These are phyloP conservation scores for Parafenestella ontariensis DNA, from an alignment of 2,329 filamentous ascomycete genomes.

Conservation along the genomic window DNA sequence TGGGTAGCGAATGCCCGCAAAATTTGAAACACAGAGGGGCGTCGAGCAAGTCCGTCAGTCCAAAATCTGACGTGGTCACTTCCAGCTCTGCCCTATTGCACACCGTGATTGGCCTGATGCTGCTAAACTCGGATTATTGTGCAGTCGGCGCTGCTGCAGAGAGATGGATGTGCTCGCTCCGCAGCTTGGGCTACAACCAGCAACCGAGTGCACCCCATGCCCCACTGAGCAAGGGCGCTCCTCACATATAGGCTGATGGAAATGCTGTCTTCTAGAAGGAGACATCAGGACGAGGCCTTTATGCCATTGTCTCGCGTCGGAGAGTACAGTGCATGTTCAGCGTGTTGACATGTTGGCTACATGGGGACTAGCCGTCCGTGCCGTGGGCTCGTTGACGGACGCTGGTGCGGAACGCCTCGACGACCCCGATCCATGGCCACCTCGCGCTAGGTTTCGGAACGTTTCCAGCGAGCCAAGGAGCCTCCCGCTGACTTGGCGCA, in stretches of 20 bases:
- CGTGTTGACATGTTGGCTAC: constrained; percentile 6
- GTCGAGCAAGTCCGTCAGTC: constrained; percentile 27
- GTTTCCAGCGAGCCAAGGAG: constrained; percentile 12
- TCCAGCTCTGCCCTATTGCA: constrained; percentile 6
- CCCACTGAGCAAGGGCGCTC: neutral
- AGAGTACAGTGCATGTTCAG: constrained; percentile 3
- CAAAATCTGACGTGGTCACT: constrained; percentile 41
- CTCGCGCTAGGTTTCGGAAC: constrained; percentile 39
- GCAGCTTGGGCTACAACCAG: neutral
- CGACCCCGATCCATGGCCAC: constrained; percentile 26
- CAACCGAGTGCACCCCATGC: neutral
- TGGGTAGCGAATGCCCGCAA: constrained; percentile 17
- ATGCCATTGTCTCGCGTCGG: constrained; percentile 13
- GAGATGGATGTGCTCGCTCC: constrained; percentile 6
- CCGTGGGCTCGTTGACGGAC: constrained; percentile 1
- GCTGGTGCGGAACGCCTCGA: constrained; percentile 14
- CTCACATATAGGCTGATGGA: constrained; percentile 6
- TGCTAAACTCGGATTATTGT: constrained; percentile 20
- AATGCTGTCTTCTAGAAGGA: constrained; percentile 12
- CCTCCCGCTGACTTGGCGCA: constrained; percentile 17
- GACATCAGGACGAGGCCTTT: constrained; percentile 3
- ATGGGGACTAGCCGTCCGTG: constrained; percentile 11
- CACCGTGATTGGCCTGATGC: constrained; percentile 14
- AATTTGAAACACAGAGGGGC: constrained; percentile 43
- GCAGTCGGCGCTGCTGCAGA: constrained; percentile 20